Evolutionary conservation across 352 stramenopile species (phyloP).

Genomic region (Globisporangium splendens): DNA sequence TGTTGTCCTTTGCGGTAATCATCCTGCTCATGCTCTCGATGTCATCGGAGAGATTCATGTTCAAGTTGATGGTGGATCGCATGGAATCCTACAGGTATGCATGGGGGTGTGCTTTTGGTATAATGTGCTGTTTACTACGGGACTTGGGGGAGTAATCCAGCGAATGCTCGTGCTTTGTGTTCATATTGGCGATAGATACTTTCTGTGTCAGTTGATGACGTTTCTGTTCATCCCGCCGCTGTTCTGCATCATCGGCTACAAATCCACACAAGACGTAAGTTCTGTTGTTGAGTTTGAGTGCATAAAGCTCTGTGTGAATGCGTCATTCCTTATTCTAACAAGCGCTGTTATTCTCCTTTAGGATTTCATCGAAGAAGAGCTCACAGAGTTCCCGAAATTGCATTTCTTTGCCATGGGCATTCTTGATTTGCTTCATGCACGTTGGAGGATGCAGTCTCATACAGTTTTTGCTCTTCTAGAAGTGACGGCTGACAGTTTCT

Average conservation of each 20-base stretch:
- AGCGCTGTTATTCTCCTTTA: slow-evolving; percentile 16
- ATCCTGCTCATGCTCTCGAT: slow-evolving; percentile 73
- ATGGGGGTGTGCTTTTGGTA: background rate
- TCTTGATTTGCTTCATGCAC: slow-evolving; percentile 77
- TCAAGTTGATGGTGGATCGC: slow-evolving; percentile 87
- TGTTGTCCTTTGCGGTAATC: slow-evolving; percentile 73
- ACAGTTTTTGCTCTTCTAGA: background rate
- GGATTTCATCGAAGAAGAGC: slow-evolving; percentile 83
- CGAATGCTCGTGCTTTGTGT: too few relatives aligned
- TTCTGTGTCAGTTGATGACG: slow-evolving; percentile 84
- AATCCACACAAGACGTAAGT: slow-evolving; percentile 65
- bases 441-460: background rate
- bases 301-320: background rate
- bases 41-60: slow-evolving; percentile 81
- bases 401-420: slow-evolving; percentile 87
- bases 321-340: background rate
- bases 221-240: slow-evolving; percentile 86
- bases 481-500: background rate
- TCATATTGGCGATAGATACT: slow-evolving; percentile 45
- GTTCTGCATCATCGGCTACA: slow-evolving; percentile 87
- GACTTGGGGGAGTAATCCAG: too few relatives aligned
- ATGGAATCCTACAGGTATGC: slow-evolving; percentile 86
- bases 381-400: slow-evolving; percentile 82
- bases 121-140: background rate
- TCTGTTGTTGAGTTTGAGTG: background rate